Evolutionary conservation across 139 green algal genomes (phyloP).

Genomic region (Chlamydomonas sp.): DNA sequence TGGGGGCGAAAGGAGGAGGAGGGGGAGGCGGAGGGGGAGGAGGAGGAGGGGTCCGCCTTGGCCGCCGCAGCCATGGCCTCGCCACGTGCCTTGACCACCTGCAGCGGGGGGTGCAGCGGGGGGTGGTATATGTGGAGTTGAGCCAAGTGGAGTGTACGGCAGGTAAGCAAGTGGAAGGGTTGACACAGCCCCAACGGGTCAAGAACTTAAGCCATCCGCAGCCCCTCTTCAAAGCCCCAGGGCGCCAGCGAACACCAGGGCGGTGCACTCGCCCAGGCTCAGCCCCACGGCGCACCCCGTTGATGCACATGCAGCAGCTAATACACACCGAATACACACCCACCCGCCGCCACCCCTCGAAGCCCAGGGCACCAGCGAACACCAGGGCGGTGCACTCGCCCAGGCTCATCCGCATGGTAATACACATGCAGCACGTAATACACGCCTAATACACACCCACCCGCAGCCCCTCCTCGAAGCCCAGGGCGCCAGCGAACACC

Average conservation of each 20-base stretch:
- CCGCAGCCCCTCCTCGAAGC: too few species aligned
- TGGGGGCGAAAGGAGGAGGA: constrained; percentile 62
- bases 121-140: neutral
- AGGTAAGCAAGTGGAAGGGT: too few species aligned
- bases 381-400: constrained; percentile 92
- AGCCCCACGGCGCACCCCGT: constrained; percentile 85
- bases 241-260: constrained; percentile 84
- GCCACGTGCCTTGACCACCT: constrained; percentile 88
- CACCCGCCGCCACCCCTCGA: constrained; percentile 88
- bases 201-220: too few species aligned
- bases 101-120: neutral
- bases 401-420: constrained; percentile 79
- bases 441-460: too few species aligned
- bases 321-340: neutral
- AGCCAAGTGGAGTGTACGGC: neutral
- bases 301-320: neutral
- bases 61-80: constrained; percentile 87
- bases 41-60: neutral
- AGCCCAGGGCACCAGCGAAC: constrained; percentile 82
- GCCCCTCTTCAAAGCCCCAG: constrained; percentile 88
- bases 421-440: too few species aligned
- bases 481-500: too few species aligned
- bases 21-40: constrained; percentile 7
- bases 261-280: constrained; percentile 89
- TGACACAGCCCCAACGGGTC: too few species aligned